Evolutionary conservation across 164 flowering plant species (phyloP), one percentile per base, ranked within the genome.

Genomic region (Vitis rotundifolia): DNA sequence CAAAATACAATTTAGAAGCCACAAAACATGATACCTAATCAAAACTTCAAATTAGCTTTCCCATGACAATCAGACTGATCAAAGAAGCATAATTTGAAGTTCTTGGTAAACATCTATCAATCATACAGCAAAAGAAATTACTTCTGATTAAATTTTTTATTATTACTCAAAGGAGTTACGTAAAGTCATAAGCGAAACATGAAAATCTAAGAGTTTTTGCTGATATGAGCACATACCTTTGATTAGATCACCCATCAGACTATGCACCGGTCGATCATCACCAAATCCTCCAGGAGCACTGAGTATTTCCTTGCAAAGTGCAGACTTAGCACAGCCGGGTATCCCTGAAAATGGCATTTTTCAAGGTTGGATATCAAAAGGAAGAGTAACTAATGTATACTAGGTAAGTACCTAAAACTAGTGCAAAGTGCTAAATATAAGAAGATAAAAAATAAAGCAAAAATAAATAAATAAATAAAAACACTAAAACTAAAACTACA

Each of bases 321-420:
- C 97, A 60, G 99, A 93, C 81, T 95, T 95, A 15, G 98, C 98
- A 86, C 97, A 91, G 65, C 99, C 98, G 28, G 98, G 99, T 71
- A 95, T 91, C 69, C 99, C 99, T 95, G 85, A 49, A 71, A 74
- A 53, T 48, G 67, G 58, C 5, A 73, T 71, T 26, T 53, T 37
- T 18, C 60, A 63, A 53, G 56, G 8, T 44, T 37, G 26, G 57
- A 16, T 63, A 64, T 54, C 49, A 59, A 63, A 6, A 52, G 47
- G 9, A 61, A 51, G 5, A 71, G 9, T 3, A 5, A 37, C 2
- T 37, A 37, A 3, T 22, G 26, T 22, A 3, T 37, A 37, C 44
- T 37, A 53, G 51, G 58, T 10, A 9, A n/a, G 51, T 47, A 13
- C 14, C 7, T 53, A 26, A 53, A 37, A 9, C 53, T 1, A 64